A percentile compares a stretch with the other conserved stretches of the same genome.
phyloP scores from a whole-genome alignment of 768 basidiomycete species.

The Amanita pseudoporphyria region DNA sequence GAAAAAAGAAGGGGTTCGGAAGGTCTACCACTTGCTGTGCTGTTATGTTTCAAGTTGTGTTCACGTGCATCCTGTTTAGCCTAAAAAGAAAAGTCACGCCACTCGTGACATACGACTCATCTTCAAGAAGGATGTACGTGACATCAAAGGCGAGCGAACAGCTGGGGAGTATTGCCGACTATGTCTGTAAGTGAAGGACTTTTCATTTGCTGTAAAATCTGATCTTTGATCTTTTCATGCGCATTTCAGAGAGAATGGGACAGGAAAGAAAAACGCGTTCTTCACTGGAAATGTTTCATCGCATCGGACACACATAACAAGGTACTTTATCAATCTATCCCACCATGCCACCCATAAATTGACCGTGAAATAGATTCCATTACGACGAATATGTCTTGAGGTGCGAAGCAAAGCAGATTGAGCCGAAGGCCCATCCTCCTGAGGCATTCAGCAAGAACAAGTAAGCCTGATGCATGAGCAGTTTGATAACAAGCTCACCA shows the following conservation, averaged over 20 bases:
- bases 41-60: neutral
- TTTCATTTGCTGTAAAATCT: neutral
- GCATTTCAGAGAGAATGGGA: neutral
- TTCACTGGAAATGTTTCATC: conserved; percentile 10
- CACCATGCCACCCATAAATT: neutral
- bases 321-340: conserved; percentile 1
- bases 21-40: neutral
- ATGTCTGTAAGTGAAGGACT: conserved; percentile 7
- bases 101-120: conserved; percentile 9
- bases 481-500: conserved; percentile 5
- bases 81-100: conserved; percentile 5
- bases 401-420: conserved; percentile 5
- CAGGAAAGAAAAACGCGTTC: conserved; percentile 3
- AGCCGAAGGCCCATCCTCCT: conserved; percentile 9
- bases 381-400: conserved; percentile 7
- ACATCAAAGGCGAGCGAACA: neutral
- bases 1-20: neutral
- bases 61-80: neutral
- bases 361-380: conserved; percentile 2
- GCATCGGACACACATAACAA: conserved; percentile 7
- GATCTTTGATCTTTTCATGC: neutral
- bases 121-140: conserved; percentile 8
- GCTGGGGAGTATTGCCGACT: conserved; percentile 7
- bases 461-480: neutral
- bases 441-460: conserved; percentile 5